Conservation (phyloP, 164 flowering plant genomes). For the Annona squamosa region DNA sequence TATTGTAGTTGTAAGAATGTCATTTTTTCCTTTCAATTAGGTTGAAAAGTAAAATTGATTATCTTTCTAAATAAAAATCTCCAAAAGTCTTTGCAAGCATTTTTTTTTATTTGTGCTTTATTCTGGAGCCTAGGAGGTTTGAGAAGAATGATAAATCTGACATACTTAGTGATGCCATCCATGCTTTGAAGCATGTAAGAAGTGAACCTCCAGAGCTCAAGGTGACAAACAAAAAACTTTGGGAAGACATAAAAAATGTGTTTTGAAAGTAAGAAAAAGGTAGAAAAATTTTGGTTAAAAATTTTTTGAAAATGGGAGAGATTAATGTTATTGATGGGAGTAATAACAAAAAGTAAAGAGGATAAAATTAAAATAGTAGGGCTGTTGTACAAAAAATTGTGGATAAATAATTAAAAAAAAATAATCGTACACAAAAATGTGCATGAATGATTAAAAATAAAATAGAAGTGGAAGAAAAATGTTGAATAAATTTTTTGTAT, state of each 20-base stretch:
- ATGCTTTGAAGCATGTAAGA: slow-evolving; percentile 38
- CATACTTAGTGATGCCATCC: slow-evolving; percentile 45
- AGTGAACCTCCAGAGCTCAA: slow-evolving; percentile 44
- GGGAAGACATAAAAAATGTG: slow-evolving; percentile 30
- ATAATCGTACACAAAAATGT: too few relatives aligned
- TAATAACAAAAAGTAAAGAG: too few relatives aligned
- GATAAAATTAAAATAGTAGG: too few relatives aligned
- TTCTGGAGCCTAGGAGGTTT: slow-evolving; percentile 46
- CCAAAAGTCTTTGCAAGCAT: slow-evolving; percentile 21
- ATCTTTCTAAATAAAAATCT: background rate
- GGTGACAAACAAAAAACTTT: slow-evolving; percentile 39
- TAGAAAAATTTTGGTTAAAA: too few relatives aligned
- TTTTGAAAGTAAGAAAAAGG: too few relatives aligned
- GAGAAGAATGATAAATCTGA: slow-evolving; percentile 38
- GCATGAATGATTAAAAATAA: too few relatives aligned
- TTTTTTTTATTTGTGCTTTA: slow-evolving; percentile 43
- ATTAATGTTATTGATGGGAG: too few relatives aligned
- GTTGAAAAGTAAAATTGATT: background rate
- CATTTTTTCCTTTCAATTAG: background rate
- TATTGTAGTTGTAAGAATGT: background rate
- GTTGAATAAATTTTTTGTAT: too few relatives aligned
- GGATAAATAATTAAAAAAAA: too few relatives aligned
- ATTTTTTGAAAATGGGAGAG: too few relatives aligned
- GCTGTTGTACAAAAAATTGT: too few relatives aligned
- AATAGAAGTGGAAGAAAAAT: too few relatives aligned